These are phyloP conservation scores for Zygosaccharomyces siamensis DNA, from an alignment of 805 yeast species.

Conservation along the genomic window DNA sequence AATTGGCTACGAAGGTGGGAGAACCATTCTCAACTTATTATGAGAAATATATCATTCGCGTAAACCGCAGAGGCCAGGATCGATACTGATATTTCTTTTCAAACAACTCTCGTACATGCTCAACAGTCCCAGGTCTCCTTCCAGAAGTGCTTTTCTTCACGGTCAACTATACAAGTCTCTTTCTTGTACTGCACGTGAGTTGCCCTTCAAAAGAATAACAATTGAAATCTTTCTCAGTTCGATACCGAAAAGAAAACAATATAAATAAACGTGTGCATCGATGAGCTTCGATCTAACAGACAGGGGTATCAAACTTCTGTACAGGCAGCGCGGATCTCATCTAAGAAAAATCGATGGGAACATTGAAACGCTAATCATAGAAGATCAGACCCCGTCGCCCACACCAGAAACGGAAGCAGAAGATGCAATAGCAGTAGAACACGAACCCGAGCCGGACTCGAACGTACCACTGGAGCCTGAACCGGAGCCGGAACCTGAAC, in stretches of 20 bases:
- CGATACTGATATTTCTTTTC: no score
- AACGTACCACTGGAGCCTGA: background rate
- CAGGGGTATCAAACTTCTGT: constrained; percentile 28
- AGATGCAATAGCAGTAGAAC: background rate
- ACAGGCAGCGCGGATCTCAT: constrained; percentile 33
- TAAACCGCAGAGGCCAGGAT: no score
- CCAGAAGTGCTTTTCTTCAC: no score
- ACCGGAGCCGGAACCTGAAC: constrained; percentile 2
- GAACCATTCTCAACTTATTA: no score
- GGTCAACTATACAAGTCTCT: no score
- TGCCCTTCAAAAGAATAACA: no score
- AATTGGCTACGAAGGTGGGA: background rate
- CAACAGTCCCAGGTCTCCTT: no score
- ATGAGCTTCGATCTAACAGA: constrained; percentile 15
- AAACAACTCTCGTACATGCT: no score
- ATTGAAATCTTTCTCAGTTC: no score
- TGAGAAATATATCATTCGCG: no score
- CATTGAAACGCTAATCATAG: constrained; percentile 19
- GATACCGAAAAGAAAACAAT: no score
- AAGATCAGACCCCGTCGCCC: constrained; percentile 12
- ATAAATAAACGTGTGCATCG: background rate
- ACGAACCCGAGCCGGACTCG: constrained; percentile 1
- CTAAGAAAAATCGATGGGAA: constrained; percentile 23
- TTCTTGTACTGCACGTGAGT: no score
- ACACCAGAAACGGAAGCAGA: constrained; percentile 6